Evolutionary conservation across 2,329 filamentous ascomycete species (phyloP), one percentile per base, ranked within the genome.

Genomic region (Venturia effusa): DNA sequence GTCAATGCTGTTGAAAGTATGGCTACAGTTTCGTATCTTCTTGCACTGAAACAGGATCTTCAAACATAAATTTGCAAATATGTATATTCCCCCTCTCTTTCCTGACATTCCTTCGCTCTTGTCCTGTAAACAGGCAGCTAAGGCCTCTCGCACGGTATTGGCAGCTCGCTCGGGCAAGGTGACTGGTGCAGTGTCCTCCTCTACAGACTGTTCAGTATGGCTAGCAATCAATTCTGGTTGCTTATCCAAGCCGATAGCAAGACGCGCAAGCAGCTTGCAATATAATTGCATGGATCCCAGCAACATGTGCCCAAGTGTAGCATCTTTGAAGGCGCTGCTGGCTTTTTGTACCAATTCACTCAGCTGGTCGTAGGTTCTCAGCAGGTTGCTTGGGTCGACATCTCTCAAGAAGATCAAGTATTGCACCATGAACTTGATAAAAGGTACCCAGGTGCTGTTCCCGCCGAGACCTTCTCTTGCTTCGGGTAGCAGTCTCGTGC

Each of bases 41-140:
- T 87, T 84, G 72, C 90, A 94, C 83, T 91, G 89, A 71, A 96
- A 95, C 8, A 97, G 81, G 3, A 97, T 84, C 74, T 92, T 93
- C 60, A 97, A 78, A 43, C 92, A 94, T 30, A 96, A 83, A 71
- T 97, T 97, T 66, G 92, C 92, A 76, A 96, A 92, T 65, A 90
- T 86, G 76, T 97, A 97, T 67, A 97, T 92, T 54, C 90, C 92
- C 13, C 88, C 78, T 71, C 93, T 91, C 73, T 92, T 95, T 0
- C 80, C 80, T 17, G 79, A 78, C 15, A 84, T 80, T 32, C 83
- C 85, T 22, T 86, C 86, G 1, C 84, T 87, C 60, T 90, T 84
- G 72, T 96, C 92, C 4, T 89, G 92, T 40, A 96, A 78, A 68
- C 93, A 97, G 45, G 90, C 91, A 13, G 90, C 94, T 72, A 97